These are phyloP conservation scores for Drosera spatulata DNA, from an alignment of 179 eudicot genomes.

Conservation along the genomic window DNA sequence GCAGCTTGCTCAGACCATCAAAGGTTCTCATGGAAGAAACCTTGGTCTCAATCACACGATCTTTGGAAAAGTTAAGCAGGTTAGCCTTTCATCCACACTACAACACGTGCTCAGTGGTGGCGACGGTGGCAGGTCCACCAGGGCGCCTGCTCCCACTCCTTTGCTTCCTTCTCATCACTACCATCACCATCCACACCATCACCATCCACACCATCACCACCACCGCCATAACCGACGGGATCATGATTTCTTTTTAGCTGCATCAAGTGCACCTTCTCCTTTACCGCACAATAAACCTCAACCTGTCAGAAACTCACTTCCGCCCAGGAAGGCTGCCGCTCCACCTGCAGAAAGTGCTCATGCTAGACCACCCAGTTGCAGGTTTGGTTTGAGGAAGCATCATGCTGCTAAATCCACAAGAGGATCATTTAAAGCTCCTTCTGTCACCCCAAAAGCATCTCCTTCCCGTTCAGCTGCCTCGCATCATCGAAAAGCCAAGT, in stretches of 20 bases:
- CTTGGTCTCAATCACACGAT: conserved; percentile 86
- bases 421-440: conserved; percentile 26
- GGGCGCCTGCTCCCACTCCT: conserved; percentile 66
- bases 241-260: conserved; percentile 22
- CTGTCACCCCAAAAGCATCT: conserved; percentile 33
- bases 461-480: conserved; percentile 20
- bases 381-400: conserved; percentile 28
- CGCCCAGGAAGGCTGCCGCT: conserved; percentile 20
- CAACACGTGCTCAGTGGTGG: conserved; percentile 43
- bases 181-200: conserved; percentile 19
- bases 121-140: conserved; percentile 12
- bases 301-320: conserved; percentile 19
- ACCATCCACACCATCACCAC: too few relatives aligned
- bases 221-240: conserved; percentile 30
- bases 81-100: conserved; percentile 71
- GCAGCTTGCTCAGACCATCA: conserved; percentile 82
- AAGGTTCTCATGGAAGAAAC: conserved; percentile 59
- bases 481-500: conserved; percentile 30
- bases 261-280: conserved; percentile 47
- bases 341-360: conserved; percentile 24
- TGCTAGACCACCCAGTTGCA: conserved; percentile 57
- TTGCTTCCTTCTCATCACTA: conserved; percentile 44
- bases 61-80: conserved; percentile 87
- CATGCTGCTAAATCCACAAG: conserved; percentile 20
- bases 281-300: conserved; percentile 27